phyloP scores from a whole-genome alignment of 2,329 filamentous ascomycete species.

The Waltergamsia citrina region DNA sequence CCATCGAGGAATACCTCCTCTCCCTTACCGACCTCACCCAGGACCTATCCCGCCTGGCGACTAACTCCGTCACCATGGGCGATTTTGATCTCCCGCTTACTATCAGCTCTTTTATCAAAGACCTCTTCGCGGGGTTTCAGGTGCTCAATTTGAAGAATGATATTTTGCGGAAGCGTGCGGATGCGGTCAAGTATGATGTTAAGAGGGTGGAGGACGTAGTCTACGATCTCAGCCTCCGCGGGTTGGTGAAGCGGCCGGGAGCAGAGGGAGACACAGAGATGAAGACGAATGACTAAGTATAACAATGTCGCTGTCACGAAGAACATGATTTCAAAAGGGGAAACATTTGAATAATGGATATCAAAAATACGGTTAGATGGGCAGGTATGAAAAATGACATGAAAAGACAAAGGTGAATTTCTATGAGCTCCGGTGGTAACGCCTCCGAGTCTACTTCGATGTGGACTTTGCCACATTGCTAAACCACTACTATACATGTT shows the following conservation, averaged over 20 bases:
- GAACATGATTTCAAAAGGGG: not conserved
- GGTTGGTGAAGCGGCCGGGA: conserved; percentile 53
- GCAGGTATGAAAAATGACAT: no score
- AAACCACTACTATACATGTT: not conserved
- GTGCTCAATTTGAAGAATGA: conserved; percentile 97
- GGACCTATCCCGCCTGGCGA: conserved; percentile 81
- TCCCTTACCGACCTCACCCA: conserved; percentile 80
- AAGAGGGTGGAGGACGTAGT: conserved; percentile 98
- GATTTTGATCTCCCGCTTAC: conserved; percentile 79
- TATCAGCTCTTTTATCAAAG: conserved; percentile 89
- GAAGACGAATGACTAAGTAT: conserved; percentile 20
- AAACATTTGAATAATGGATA: no score
- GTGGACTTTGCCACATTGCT: not conserved
- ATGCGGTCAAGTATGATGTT: conserved; percentile 93
- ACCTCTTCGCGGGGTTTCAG: conserved; percentile 92
- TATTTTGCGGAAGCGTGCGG: conserved; percentile 73
- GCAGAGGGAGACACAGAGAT: conserved; percentile 23
- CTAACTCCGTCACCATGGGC: conserved; percentile 88
- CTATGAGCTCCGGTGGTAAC: no score
- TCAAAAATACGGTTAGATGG: no score
- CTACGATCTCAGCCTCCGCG: conserved; percentile 85
- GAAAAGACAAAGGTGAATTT: no score
- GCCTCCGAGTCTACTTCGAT: not conserved
- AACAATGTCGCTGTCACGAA: not conserved
- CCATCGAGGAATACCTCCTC: conserved; percentile 93